Conservation (phyloP, 1,284 basidiomycete genomes). For the Trametes pubescens region DNA sequence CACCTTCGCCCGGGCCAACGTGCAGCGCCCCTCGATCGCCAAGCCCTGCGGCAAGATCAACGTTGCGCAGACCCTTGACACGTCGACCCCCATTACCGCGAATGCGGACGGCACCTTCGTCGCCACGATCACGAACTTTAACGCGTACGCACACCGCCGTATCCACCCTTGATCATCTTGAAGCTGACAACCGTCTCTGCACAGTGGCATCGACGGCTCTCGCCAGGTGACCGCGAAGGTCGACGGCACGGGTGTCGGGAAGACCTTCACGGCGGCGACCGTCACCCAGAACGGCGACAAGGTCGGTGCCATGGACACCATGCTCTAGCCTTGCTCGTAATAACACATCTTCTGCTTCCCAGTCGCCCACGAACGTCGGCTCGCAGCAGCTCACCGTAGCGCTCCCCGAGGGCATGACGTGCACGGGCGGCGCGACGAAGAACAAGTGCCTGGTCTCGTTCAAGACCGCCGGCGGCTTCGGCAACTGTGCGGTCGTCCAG, state of each 20-base stretch:
- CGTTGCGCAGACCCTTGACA: slow-evolving; percentile 51
- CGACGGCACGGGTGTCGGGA: slow-evolving; percentile 49
- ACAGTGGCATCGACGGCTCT: slow-evolving; percentile 57
- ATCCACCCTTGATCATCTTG: too few species aligned
- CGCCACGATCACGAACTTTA: slow-evolving; percentile 57
- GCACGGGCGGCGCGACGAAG: slow-evolving; percentile 53
- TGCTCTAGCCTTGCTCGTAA: not conserved
- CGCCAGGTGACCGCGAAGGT: slow-evolving; percentile 51
- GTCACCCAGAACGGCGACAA: slow-evolving; percentile 49
- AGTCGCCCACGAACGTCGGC: slow-evolving; percentile 35
- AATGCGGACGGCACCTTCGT: slow-evolving; percentile 53
- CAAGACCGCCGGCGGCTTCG: slow-evolving; percentile 54
- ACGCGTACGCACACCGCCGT: slow-evolving; percentile 48
- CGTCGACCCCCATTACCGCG: slow-evolving; percentile 50
- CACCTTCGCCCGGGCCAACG: slow-evolving; percentile 50
- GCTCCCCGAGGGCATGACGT: slow-evolving; percentile 56
- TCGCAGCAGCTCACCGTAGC: slow-evolving; percentile 51
- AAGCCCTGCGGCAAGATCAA: slow-evolving; percentile 54
- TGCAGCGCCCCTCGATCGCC: slow-evolving; percentile 51
- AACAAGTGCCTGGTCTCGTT: slow-evolving; percentile 59
- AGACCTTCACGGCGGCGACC: slow-evolving; percentile 45
- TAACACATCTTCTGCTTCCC: not conserved
- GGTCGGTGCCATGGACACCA: slow-evolving; percentile 32
- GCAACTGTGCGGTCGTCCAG: slow-evolving; percentile 57
- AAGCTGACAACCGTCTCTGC: not conserved